Conservation (phyloP, 345 rosid genomes). For the Cardamine resedifolia region DNA sequence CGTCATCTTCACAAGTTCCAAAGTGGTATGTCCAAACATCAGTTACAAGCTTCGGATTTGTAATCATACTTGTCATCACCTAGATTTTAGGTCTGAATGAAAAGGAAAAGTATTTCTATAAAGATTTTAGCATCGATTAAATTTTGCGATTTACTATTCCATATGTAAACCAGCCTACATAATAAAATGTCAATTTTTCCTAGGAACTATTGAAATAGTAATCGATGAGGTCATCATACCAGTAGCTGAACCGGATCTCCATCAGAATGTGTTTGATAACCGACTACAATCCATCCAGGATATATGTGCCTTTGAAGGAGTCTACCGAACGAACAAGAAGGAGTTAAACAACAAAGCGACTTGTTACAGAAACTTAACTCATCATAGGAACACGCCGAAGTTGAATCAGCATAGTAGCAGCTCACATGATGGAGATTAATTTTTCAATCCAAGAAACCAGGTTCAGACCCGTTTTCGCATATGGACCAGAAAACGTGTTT, state of each 20-base stretch:
- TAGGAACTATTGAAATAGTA: neutral
- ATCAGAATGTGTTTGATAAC: neutral
- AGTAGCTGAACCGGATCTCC: neutral
- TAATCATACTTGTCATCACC: neutral
- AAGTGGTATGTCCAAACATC: neutral
- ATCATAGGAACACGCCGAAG: neutral
- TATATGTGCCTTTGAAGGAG: neutral
- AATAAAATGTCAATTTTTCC: neutral
- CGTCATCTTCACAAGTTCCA: neutral
- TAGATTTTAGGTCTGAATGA: neutral
- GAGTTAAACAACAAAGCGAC: neutral
- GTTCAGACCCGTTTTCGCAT: no score
- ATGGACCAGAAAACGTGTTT: no score
- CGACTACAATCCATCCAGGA: neutral
- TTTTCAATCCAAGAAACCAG: no score
- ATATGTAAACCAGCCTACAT: neutral
- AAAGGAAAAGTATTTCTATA: neutral
- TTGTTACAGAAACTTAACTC: neutral
- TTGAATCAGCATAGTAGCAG: neutral
- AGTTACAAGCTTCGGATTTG: neutral
- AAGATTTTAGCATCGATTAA: neutral
- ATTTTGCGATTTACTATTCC: neutral
- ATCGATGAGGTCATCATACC: neutral
- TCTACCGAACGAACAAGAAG: neutral
- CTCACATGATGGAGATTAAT: neutral